Base-by-base conservation (phyloP, 345 rosid species). In the Geranium brycei region DNA sequence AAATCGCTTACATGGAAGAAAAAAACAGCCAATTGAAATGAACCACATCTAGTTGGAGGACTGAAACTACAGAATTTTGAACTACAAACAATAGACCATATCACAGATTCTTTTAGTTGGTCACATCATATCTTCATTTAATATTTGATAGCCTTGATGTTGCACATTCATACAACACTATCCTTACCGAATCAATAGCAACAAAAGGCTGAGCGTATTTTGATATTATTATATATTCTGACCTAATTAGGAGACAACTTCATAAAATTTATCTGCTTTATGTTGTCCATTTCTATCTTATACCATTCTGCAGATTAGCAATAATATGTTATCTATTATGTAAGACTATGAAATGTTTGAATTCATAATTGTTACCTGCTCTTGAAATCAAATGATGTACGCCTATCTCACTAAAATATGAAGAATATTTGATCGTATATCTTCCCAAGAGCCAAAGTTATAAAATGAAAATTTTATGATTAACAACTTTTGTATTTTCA, bases 1-100 rank as follows among this genome's bases (percentile, higher is more conserved):
- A 64, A 60, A 64, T 35, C 59, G 35, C 62, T 51, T n/a, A 53
- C 58, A 56, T 17, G 32, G 41, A 17, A 62, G 30, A 13, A 63
- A 17, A 62, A 35, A 13, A 63, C 14, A 62, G 59, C 53, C 14
- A 47, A 47, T 2, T 47, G 53, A 47, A 47, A 47, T 47, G 10
- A 8, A 47, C 53, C 15, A 47, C 12, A 47, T 47, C 53, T 6
- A 47, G 10, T 47, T 47, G 3, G 14, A 47, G 15, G 53, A 11
- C 53, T 47, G 7, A 47, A 47, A 47, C 53, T 47, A 47, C 53
- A 6, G 15, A 47, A 38, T 47, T 47, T 11, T 47, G 53, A 47
- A 47, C 7, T 47, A 47, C 53, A 47, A 47, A 47, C 53, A 47
- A 47, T 6, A 47, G 53, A 47, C 53, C 53, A 47, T 6, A 47